Conservation (phyloP, 768 basidiomycete species). For the Rhizopogon sp. region DNA sequence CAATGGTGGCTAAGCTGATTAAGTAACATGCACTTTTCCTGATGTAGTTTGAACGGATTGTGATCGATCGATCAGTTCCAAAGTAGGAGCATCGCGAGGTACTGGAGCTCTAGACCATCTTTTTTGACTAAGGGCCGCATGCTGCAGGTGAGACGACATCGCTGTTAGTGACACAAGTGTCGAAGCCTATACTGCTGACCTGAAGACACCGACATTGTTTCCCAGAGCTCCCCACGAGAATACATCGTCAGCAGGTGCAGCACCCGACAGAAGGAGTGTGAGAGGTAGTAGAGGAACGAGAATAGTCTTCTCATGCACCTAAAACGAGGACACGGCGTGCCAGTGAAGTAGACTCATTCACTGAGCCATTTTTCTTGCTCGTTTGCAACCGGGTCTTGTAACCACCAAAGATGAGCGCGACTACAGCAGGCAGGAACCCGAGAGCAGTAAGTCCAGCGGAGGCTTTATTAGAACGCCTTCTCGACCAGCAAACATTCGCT, state of each 20-base stretch:
- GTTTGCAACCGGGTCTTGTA: constrained; percentile 22
- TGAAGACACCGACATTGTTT: constrained; percentile 85
- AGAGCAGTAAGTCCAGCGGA: constrained; percentile 63
- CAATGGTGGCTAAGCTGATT: no score
- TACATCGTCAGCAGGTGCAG: constrained; percentile 20
- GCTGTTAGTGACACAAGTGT: neutral
- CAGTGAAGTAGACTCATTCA: neutral
- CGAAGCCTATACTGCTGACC: constrained; percentile 41
- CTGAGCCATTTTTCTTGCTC: neutral
- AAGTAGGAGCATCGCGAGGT: constrained; percentile 56
- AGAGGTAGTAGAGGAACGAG: constrained; percentile 82
- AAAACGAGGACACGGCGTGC: no score
- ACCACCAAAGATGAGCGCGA: constrained; percentile 36
- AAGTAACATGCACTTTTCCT: no score
- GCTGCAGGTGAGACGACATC: constrained; percentile 32
- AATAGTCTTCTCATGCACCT: constrained; percentile 94
- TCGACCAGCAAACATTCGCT: constrained; percentile 32
- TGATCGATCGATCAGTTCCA: constrained; percentile 87
- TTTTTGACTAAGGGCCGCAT: constrained; percentile 89
- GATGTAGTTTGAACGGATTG: no score
- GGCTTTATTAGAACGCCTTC: constrained; percentile 53
- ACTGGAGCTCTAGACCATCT: constrained; percentile 75
- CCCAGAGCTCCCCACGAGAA: constrained; percentile 32
- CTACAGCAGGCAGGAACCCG: constrained; percentile 64
- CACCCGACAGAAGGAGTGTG: constrained; percentile 63